These are phyloP conservation scores for Porodaedalea pini DNA, from an alignment of 1,284 basidiomycete species.

Conservation along the genomic window DNA sequence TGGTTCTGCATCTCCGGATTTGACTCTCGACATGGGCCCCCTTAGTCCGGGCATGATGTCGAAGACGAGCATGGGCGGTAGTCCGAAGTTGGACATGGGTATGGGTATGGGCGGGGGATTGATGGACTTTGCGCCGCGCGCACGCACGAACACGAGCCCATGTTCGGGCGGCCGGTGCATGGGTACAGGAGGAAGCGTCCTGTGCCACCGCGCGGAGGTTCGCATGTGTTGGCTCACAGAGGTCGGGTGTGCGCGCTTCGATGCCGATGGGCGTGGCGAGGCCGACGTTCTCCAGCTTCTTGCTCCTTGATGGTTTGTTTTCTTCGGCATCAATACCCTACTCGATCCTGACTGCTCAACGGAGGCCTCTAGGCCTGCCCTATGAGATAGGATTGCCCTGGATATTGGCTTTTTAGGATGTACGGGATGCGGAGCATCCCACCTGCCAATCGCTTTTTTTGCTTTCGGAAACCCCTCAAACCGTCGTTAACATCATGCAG, in stretches of 20 bases:
- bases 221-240: slow-evolving; percentile 41
- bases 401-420: too few species aligned
- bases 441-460: background rate
- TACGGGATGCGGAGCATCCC: too few species aligned
- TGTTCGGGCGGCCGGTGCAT: slow-evolving; percentile 36
- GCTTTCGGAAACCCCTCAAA: background rate
- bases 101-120: slow-evolving; percentile 12
- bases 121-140: background rate
- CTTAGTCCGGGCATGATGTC: background rate
- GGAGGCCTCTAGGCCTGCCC: too few species aligned
- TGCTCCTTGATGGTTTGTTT: too few species aligned
- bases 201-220: slow-evolving; percentile 41
- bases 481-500: too few species aligned
- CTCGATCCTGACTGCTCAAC: too few species aligned
- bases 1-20: too few species aligned
- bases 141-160: too few species aligned
- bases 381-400: too few species aligned
- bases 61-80: background rate
- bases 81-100: slow-evolving; percentile 11
- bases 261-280: slow-evolving; percentile 28
- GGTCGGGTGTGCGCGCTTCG: slow-evolving; percentile 48
- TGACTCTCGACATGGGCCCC: too few species aligned
- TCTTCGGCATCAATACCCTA: too few species aligned
- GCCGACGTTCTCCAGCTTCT: slow-evolving; percentile 6
- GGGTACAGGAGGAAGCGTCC: slow-evolving; percentile 34